Base-by-base conservation (phyloP, 306 rosid species). In the Mimosa bimucronata region DNA sequence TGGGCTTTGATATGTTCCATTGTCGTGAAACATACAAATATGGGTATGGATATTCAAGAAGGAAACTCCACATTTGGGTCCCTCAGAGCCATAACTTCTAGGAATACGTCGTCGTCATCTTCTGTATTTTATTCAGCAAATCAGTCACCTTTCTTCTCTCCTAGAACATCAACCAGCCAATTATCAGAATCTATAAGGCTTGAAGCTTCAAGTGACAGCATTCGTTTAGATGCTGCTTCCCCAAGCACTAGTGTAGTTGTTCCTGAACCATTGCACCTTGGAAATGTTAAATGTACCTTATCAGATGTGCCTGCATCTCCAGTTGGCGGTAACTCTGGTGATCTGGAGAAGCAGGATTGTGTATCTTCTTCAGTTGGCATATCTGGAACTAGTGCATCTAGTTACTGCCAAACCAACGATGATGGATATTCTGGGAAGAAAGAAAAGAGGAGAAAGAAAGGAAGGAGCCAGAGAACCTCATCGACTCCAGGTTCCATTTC, bases 61-160 rank as follows among this genome's bases (percentile, higher is more conserved):
- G 98, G 92, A 44, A 88, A 90, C 88, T 82, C 87, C 78, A 82
- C 91, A 38, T 87, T 89, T 60, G 84, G 87, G 66, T 87, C 92
- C 70, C 78, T 90, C 83, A 82, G 80, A 26, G 88, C 92, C 67
- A 88, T 89, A 45, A 85, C 93, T 70, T 80, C 79, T 45, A 90
- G 97, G 85, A 92, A 92, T 40, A 76, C 90, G 87, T 94, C 98
- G 0, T 89, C 97, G 0, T 92, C 97, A 12, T 94, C 98, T 71
- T 92, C 97, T 21, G 86, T 85, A 12, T 94, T 94, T 80, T 89
- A 87, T 76, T 94, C 98, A 5, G 98, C 98, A 1, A 88, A 88
- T 73, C 98, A 92, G 75, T 94, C 98, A 8, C 98, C 98, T 2
- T 94, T 94, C 84, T 92, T 94, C 80, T 92, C 98, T 79, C 98